Evolutionary conservation across 2,329 filamentous ascomycete species (phyloP).

Genomic region (Fusarium acutatum): DNA sequence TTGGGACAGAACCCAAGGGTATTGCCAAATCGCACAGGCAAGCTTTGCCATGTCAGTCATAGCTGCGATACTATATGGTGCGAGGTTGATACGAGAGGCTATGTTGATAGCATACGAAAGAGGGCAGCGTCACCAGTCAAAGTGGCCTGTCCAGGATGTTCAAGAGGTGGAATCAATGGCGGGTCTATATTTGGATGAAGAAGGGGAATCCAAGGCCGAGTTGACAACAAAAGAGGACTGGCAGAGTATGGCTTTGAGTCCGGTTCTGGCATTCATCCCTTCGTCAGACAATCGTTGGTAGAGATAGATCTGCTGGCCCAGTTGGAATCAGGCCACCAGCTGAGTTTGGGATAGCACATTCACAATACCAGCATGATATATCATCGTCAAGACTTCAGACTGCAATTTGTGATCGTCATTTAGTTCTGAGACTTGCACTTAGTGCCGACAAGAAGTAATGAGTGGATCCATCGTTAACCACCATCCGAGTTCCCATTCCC

Average conservation of each 20-base stretch:
- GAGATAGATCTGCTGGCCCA: not conserved
- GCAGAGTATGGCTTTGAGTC: constrained; percentile 37
- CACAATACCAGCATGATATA: not conserved
- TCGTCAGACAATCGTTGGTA: constrained; percentile 3
- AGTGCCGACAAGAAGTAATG: constrained; percentile 17
- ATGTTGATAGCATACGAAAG: constrained; percentile 12
- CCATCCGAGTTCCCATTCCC: constrained; percentile 3
- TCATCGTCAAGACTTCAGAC: not conserved
- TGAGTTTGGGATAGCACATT: not conserved
- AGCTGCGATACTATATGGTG: constrained; percentile 27
- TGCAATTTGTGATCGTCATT: constrained; percentile 14
- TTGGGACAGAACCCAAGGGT: constrained; percentile 16
- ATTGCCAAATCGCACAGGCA: constrained; percentile 37
- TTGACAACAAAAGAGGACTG: not conserved
- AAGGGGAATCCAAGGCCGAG: not conserved
- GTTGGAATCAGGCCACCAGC: not conserved
- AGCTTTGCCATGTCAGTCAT: constrained; percentile 32
- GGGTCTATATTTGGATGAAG: constrained; percentile 12
- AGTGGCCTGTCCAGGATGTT: not conserved
- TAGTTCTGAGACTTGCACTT: not conserved
- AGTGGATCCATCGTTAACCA: constrained; percentile 36
- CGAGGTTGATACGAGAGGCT: constrained; percentile 19
- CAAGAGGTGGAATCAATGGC: not conserved
- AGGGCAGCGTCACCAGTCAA: constrained; percentile 1
- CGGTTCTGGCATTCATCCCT: constrained; percentile 47